Evolutionary conservation across 176 grass and related monocot species (phyloP).

Genomic region (Chloris gayana): DNA sequence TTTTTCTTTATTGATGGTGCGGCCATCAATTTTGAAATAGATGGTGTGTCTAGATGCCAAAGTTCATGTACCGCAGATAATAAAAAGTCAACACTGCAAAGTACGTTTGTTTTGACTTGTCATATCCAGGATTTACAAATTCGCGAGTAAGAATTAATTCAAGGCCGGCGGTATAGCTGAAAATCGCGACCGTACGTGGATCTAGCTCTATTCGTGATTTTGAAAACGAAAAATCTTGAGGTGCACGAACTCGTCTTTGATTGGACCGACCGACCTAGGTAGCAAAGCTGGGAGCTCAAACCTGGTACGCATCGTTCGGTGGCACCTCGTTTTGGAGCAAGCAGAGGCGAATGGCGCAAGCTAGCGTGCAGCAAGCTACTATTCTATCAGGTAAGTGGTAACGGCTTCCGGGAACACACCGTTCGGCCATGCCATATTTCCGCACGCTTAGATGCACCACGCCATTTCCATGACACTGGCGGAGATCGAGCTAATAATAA

Average conservation of each 20-base stretch:
- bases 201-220: not conserved
- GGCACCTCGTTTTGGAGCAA: not conserved
- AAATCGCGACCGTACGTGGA: not conserved
- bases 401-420: conserved; percentile 3
- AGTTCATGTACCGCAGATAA: not conserved
- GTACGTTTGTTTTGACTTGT: not conserved
- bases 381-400: no score
- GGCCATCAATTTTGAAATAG: not conserved
- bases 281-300: not conserved
- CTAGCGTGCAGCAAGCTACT: not conserved
- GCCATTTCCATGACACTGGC: conserved; percentile 25
- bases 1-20: not conserved
- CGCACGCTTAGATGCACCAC: not conserved
- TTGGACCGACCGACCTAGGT: not conserved
- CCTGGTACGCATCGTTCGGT: not conserved
- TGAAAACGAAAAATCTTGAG: not conserved
- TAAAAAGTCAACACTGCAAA: not conserved
- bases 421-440: not conserved
- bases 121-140: not conserved
- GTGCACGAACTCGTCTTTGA: not conserved
- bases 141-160: not conserved
- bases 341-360: not conserved
- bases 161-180: not conserved
- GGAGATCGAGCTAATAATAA: not conserved
- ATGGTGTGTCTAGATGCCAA: not conserved